Evolutionary conservation across 768 basidiomycete genomes (phyloP).

Genomic region (Serpula lacrymans): DNA sequence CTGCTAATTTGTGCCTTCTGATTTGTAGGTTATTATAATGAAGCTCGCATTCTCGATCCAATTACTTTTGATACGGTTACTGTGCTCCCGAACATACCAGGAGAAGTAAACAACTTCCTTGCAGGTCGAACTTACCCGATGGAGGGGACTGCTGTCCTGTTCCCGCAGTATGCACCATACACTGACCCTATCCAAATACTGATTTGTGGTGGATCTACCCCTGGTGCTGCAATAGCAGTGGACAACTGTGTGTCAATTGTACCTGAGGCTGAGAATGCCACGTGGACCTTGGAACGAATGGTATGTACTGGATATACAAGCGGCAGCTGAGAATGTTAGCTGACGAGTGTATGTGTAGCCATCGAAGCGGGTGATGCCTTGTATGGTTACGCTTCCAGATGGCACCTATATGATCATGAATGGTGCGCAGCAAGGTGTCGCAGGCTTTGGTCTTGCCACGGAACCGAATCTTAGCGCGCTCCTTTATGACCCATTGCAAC

Average conservation of each 20-base stretch:
- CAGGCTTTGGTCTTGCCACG: constrained; percentile 68
- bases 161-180: constrained; percentile 72
- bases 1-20: neutral
- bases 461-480: constrained; percentile 63
- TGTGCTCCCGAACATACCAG: constrained; percentile 69
- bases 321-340: neutral
- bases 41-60: constrained; percentile 73
- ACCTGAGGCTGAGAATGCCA: constrained; percentile 59
- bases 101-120: constrained; percentile 67
- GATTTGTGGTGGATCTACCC: constrained; percentile 74
- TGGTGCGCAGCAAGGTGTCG: constrained; percentile 62
- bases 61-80: constrained; percentile 58
- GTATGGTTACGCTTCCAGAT: constrained; percentile 67
- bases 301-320: constrained; percentile 39
- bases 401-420: constrained; percentile 79
- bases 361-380: constrained; percentile 71
- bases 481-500: constrained; percentile 64
- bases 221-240: constrained; percentile 44
- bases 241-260: constrained; percentile 72
- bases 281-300: constrained; percentile 79
- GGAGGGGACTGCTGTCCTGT: constrained; percentile 64
- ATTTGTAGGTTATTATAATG: constrained; percentile 67
- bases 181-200: constrained; percentile 67
- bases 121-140: constrained; percentile 77
- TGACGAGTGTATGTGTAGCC: constrained; percentile 38